phyloP scores from a whole-genome alignment of 441 rosid species.

The Populus trichocarpa region DNA sequence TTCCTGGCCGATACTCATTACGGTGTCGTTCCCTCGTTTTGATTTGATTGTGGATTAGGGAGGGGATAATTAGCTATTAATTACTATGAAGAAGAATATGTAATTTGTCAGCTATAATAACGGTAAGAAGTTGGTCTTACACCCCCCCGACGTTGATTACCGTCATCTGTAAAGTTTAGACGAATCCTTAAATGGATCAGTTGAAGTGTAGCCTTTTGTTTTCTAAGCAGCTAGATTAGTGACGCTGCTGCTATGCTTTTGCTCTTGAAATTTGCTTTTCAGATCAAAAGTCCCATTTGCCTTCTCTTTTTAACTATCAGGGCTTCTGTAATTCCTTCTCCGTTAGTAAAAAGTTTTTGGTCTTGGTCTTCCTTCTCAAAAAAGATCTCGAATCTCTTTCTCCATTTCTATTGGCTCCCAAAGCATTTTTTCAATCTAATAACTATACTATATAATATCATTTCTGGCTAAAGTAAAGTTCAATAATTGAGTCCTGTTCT shows the following conservation, averaged over 20 bases:
- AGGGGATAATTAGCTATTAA: neutral
- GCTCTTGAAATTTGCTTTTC: neutral
- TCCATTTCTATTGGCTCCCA: constrained; percentile 17
- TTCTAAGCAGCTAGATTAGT: neutral
- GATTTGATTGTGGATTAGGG: constrained; percentile 2
- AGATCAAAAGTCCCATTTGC: constrained; percentile 18
- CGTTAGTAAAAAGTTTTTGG: neutral
- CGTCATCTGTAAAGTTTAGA: neutral
- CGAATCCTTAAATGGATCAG: neutral
- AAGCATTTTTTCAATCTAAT: too few relatives aligned
- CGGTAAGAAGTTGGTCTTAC: neutral
- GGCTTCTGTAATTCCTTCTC: constrained; percentile 29
- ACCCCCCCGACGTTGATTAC: neutral
- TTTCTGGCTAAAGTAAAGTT: neutral
- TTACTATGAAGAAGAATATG: neutral
- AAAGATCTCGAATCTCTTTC: constrained; percentile 10
- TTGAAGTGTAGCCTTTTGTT: neutral
- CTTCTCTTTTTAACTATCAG: constrained; percentile 22
- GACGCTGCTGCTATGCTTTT: neutral
- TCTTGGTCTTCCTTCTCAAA: neutral
- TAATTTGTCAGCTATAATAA: neutral
- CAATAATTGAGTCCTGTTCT: neutral
- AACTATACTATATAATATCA: too few relatives aligned
- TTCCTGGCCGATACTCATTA: constrained; percentile 39
- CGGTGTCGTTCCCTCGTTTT: constrained; percentile 75